Percentiles rank a stretch among this genome's conserved stretches.
Conservation (phyloP, 768 basidiomycete species). For the Cyclocybe cylindracea region DNA sequence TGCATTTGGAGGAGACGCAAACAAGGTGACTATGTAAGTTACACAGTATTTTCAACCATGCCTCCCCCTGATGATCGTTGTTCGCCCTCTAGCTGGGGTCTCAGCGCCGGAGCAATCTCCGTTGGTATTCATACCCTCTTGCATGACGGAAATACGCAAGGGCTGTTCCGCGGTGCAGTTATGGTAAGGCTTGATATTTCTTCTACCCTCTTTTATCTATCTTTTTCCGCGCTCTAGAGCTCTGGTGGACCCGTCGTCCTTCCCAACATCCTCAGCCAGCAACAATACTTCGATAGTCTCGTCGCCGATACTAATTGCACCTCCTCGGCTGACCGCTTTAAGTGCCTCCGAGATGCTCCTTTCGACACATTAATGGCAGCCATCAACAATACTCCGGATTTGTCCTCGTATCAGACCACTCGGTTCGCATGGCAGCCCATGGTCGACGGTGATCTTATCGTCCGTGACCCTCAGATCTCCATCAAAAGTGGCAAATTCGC, state of each 20-base stretch:
- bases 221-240: conserved; percentile 12
- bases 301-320: conserved; percentile 30
- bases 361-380: conserved; percentile 30
- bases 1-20: conserved; percentile 54
- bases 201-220: background rate
- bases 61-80: background rate
- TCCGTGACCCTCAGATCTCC: conserved; percentile 22
- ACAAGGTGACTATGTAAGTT: conserved; percentile 41
- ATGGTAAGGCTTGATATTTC: conserved; percentile 21
- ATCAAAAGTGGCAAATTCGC: conserved; percentile 31
- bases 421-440: conserved; percentile 32
- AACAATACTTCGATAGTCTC: conserved; percentile 28
- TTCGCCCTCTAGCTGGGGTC: conserved; percentile 33
- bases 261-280: conserved; percentile 9
- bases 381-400: conserved; percentile 28
- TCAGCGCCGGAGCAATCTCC: conserved; percentile 44
- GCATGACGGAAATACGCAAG: conserved; percentile 25
- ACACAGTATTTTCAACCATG: background rate
- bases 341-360: conserved; percentile 33
- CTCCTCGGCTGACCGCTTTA: conserved; percentile 23
- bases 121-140: conserved; percentile 35
- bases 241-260: conserved; percentile 15
- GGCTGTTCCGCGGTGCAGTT: conserved; percentile 34
- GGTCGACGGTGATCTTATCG: conserved; percentile 37
- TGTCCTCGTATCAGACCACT: conserved; percentile 29